Percentiles rank a stretch among this genome's conserved stretches.
These are phyloP conservation scores for Schizochytrium sp. DNA, from an alignment of 108 stramenopile genomes.

Conservation along the genomic window DNA sequence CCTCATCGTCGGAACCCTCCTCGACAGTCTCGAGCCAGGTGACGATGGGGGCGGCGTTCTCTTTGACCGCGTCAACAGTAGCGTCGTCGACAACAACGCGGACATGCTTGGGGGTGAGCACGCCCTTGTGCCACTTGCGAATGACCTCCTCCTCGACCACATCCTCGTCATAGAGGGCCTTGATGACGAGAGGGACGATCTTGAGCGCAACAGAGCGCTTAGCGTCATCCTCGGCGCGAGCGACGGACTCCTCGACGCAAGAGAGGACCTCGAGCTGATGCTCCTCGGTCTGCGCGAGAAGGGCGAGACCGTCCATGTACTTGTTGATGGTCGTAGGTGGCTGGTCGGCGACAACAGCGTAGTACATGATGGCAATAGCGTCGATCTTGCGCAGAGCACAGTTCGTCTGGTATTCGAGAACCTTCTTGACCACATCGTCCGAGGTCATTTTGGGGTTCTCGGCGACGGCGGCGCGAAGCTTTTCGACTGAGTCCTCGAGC, in stretches of 20 bases:
- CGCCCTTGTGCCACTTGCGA: constrained; percentile 63
- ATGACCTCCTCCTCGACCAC: constrained; percentile 77
- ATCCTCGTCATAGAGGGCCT: constrained; percentile 79
- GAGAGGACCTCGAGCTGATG: background rate
- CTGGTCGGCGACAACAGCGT: background rate
- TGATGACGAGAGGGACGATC: constrained; percentile 76
- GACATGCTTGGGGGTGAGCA: background rate
- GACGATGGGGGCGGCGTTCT: constrained; percentile 16
- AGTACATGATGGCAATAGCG: background rate
- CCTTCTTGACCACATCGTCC: background rate
- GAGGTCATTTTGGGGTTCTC: background rate
- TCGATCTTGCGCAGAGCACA: background rate
- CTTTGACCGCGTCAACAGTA: background rate
- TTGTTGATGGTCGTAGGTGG: background rate
- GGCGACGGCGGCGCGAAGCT: background rate
- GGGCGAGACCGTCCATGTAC: background rate
- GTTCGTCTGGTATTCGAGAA: background rate
- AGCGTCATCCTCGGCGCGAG: background rate
- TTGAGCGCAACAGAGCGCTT: constrained; percentile 31
- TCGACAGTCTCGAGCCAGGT: constrained; percentile 20
- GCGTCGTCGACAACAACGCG: constrained; percentile 7
- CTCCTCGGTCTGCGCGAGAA: background rate
- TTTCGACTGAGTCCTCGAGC: background rate
- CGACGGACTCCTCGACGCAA: background rate
- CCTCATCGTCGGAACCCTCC: background rate